Evolutionary conservation across 2,329 filamentous ascomycete genomes (phyloP), one percentile per base, ranked within the genome.

Genomic region (Tolypocladium album): DNA sequence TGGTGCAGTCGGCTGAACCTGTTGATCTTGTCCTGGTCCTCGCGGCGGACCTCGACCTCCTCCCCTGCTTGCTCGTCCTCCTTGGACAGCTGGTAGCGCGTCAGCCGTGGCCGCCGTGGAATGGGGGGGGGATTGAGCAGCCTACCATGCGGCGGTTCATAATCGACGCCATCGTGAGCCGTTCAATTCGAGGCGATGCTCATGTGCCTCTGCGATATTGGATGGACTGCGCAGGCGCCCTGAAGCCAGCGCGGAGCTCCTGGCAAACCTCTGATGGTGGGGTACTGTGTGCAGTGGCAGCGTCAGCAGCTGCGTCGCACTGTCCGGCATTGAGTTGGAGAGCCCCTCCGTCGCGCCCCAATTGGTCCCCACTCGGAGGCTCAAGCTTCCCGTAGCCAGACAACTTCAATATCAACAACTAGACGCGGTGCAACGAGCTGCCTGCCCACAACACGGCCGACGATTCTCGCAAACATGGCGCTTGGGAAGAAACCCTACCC

Each of bases 1-100:
- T 95, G 91, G 74, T 99, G 94, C 64, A 99, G 80, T 53, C 92
- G 87, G 75, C 92, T 97, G 81, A 99, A 99, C 65, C 87, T 88
- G 78, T 99, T 99, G 84, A 99, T 99, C 78, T 94, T 96, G 78
- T 97, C 92, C 75, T 99, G 94, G 73, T 99, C 94, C 74, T 97
- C 92, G 70, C 92, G 89, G 62, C 94, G 89, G 61, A 99, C 94
- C 75, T 97, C 90, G 68, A 92, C 88, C 72, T 99, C 94, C 66
- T 94, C 89, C 63, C 85, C 83, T 24, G 86, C 80, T 61, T 86
- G 88, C 76, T 99, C 94, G 69, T 97, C 93, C 73, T 96, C 93
- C 72, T 91, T 95, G 55, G 90, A 91, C 66, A 99, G 88, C 94
- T 97, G 70, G 6, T 31, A 11, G 36, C 62, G 69, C 36, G 70